Evolutionary conservation across 768 basidiomycete species (phyloP), one percentile per base, ranked within the genome.

Genomic region (Panaeolus cyanescens): DNA sequence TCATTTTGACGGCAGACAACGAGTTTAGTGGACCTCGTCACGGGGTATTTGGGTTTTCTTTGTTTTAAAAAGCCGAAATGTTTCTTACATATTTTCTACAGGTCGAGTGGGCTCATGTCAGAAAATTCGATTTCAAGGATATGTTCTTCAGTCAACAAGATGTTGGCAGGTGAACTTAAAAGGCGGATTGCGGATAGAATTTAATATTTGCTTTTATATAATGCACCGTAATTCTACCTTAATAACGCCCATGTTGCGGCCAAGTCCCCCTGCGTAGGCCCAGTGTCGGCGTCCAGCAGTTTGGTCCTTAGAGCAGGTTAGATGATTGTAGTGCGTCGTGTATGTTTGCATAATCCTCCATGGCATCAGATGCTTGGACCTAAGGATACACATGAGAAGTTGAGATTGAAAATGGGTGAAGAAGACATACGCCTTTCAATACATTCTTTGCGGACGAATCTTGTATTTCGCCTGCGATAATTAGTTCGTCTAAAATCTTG

Each of bases 401-500:
- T 42, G 13, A 33, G 30, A 32, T 20, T 15, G 12, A 32, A 22
- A n/a, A 7, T 28, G 28, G n/a, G 13, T 36, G n/a, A 36, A 31
- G 13, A 32, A 28, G 17, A 60, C 71, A 20, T 55, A 78, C 78
- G 50, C 62, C 56, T 55, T 62, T 65, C 17, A 92, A 73, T 2
- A 89, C 86, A 2, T 80, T 82, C 59, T 84, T 83, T 79, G 90
- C 95, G 19, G 92, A 95, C 0, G 95, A 90, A 71, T 99, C 96
- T 75, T 95, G 92, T 66, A 99, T 77, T 75, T 99, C 96, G 40
- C 96, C 96, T 12, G 93, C 90, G 31, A 97, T 90, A 65, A 99
- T 87, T 40, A 98, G 82, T 73, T 98, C 96, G 70, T 99, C 96
- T 34, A 99, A 78, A 61, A 98, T 86, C 90, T 92, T 45, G 10